These are phyloP conservation scores for Phytophthora hibernalis DNA, from an alignment of 352 stramenopile species.

Conservation along the genomic window DNA sequence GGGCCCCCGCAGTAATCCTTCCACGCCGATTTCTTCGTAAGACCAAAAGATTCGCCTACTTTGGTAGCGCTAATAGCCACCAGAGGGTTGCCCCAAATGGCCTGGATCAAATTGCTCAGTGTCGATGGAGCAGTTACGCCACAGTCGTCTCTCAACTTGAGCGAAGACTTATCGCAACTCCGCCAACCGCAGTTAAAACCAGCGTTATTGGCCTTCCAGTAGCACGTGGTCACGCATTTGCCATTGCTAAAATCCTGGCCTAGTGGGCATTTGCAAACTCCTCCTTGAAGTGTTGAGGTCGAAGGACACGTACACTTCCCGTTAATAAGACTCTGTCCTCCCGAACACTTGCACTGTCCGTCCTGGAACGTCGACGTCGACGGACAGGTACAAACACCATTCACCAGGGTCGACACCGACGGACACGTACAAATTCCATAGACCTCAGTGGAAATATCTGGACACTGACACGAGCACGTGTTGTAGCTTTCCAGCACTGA, in stretches of 20 bases:
- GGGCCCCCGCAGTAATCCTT: slow-evolving; percentile 9
- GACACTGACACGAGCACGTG: neutral
- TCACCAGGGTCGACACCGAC: neutral
- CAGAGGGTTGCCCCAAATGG: neutral
- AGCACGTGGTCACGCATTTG: slow-evolving; percentile 13
- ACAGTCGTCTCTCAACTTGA: slow-evolving; percentile 19
- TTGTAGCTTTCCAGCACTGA: neutral
- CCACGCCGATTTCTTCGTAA: slow-evolving; percentile 17
- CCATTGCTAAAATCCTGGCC: neutral
- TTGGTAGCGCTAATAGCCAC: slow-evolving; percentile 24
- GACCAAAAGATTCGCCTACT: neutral
- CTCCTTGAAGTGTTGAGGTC: neutral
- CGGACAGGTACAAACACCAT: slow-evolving; percentile 4
- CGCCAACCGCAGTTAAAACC: slow-evolving; percentile 11
- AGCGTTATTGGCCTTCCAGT: slow-evolving; percentile 15
- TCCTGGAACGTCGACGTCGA: neutral
- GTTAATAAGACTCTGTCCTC: neutral
- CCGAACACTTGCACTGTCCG: neutral
- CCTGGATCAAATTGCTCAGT: slow-evolving; percentile 24
- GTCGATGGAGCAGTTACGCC: slow-evolving; percentile 9
- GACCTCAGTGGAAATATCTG: neutral
- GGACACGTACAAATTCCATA: neutral
- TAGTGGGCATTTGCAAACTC: neutral
- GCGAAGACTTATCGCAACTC: neutral
- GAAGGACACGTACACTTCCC: slow-evolving; percentile 1